A percentile compares a stretch with the other conserved stretches of the same genome.
Evolutionary conservation across 768 basidiomycete species (phyloP).

Genomic region (Calocera viscosa): DNA sequence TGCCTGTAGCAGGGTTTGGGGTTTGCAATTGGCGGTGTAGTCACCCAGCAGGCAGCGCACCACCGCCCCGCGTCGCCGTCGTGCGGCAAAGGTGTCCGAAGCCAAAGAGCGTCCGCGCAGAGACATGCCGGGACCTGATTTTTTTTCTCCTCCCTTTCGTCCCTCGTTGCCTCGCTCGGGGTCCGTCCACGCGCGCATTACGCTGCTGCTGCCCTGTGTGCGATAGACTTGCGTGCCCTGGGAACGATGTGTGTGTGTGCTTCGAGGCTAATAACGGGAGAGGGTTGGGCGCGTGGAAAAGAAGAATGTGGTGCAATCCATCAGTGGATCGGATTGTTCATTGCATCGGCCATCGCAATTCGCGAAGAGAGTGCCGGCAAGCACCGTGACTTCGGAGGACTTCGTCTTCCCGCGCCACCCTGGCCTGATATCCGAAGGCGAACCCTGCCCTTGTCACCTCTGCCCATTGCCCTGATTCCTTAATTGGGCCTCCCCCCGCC

Average conservation of each 20-base stretch:
- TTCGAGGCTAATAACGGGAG: not conserved
- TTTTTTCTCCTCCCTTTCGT: not conserved
- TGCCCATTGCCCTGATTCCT: not conserved
- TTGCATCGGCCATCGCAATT: not conserved
- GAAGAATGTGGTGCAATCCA: not conserved
- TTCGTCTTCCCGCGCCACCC: too few relatives aligned
- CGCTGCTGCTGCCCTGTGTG: not conserved
- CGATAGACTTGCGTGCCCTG: not conserved
- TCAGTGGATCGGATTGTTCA: not conserved
- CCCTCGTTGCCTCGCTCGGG: not conserved
- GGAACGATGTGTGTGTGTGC: not conserved
- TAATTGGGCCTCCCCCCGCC: not conserved
- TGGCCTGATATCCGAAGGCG: too few relatives aligned
- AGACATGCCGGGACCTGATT: not conserved
- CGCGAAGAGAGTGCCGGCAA: not conserved
- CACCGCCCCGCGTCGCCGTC: too few relatives aligned
- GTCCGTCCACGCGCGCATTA: not conserved
- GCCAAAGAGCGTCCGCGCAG: conserved; percentile 8
- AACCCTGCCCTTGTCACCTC: not conserved
- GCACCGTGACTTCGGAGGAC: not conserved
- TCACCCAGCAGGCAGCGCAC: too few relatives aligned
- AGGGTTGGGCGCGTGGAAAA: too few relatives aligned
- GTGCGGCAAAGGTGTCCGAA: not conserved
- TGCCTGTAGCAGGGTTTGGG: not conserved
- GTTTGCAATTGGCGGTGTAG: too few relatives aligned